Base-by-base conservation (phyloP, 768 basidiomycete genomes). In the Boletus speciosus region DNA sequence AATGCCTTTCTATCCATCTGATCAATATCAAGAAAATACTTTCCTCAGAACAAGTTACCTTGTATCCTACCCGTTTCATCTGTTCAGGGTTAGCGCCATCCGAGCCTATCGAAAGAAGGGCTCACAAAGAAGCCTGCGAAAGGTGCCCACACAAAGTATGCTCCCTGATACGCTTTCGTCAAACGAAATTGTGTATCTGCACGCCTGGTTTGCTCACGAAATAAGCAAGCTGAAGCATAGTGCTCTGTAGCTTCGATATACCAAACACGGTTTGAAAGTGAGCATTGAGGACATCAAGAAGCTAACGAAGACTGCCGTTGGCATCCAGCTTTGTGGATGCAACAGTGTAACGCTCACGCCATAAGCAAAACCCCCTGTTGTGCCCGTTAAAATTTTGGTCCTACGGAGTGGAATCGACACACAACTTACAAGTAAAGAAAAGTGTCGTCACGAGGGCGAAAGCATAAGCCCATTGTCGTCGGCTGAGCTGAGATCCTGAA, bases 241-340 rank as follows among this genome's bases (percentile, higher is more conserved):
- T 87, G 50, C 86, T 88, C 70, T 88, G 81, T 27, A 85, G 75
- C 66, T 85, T 87, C 37, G 74, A 71, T 65, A 91, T 86, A 11
- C 75, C 74, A 64, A 90, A 86, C 37, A 87, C 79, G 3, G 68
- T 67, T 72, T 88, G 87, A 71, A 90, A 90, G 71, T 90, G 87
- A 44, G 85, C 81, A 62, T 84, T 84, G 55, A 84, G 74, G 49
- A 84, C 83, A 63, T 85, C 83, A 59, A 85, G 83, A 45, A 85
- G 77, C 83, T 84, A 59, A 21, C 69, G 14, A 38, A 40, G 31
- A 45, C 59, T 59, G 55, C 65, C 58, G 32, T 74, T 46, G 42
- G 58, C 42, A 56, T 51, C 7, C 12, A 48, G 15, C 15, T 41
- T 31, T 12, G 25, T n/a, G 38, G 51, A n/a, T 32, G 19, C 12